These are phyloP conservation scores for Nigrospora sphaerica DNA, from an alignment of 2,329 filamentous ascomycete genomes.

Conservation along the genomic window DNA sequence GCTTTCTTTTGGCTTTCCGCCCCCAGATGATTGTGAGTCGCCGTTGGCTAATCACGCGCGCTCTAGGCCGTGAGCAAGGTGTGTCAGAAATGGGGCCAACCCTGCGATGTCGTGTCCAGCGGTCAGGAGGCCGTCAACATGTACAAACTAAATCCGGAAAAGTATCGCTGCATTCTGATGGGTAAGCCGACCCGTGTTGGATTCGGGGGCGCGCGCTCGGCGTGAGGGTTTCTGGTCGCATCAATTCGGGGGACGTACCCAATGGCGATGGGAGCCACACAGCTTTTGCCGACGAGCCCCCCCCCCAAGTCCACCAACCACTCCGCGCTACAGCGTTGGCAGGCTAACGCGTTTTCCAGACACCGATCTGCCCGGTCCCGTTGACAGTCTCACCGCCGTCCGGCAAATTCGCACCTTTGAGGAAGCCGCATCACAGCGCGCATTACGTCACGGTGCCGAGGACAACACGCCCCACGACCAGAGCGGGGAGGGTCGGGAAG, in stretches of 20 bases:
- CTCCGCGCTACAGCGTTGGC: neutral
- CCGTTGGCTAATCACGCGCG: neutral
- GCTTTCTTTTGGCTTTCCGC: no score
- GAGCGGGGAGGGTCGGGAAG: no score
- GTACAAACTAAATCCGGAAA: slow-evolving; percentile 24
- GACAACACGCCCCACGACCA: no score
- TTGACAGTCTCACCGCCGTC: slow-evolving; percentile 22
- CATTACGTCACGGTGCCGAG: no score
- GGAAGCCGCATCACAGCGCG: neutral
- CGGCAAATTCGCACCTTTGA: slow-evolving; percentile 19
- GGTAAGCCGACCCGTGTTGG: slow-evolving; percentile 16
- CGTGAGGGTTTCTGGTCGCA: no score
- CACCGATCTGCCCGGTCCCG: slow-evolving; percentile 8
- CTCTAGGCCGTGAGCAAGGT: slow-evolving; percentile 4
- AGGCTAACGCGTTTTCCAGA: no score
- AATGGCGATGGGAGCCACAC: no score
- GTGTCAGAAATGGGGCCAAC: slow-evolving; percentile 6
- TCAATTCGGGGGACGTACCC: no score
- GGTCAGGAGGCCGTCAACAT: slow-evolving; percentile 39
- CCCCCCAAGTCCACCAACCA: slow-evolving; percentile 6
- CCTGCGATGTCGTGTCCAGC: slow-evolving; percentile 29
- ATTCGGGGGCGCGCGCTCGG: no score
- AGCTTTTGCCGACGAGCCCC: neutral
- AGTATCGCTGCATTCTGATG: slow-evolving; percentile 41
- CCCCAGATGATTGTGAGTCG: neutral